Evolutionary conservation across 1,139 yeast genomes (phyloP).

Genomic region (Geotrichum reessii): DNA sequence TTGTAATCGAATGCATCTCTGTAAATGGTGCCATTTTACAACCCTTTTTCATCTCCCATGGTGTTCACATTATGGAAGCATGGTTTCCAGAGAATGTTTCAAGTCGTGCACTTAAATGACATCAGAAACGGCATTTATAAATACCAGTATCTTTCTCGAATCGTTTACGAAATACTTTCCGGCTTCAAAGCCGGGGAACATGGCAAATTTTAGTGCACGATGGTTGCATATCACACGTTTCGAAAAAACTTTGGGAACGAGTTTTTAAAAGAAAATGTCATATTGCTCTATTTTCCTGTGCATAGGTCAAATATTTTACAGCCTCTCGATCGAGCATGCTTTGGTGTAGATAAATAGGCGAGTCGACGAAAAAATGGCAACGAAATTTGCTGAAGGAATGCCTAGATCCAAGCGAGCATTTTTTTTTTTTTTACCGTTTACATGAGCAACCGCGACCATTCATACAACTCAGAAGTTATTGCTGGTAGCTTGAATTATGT

Average conservation of each 20-base stretch:
- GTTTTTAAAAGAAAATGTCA: conserved; percentile 36
- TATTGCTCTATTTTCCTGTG: conserved; percentile 42
- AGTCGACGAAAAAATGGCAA: too few relatives aligned
- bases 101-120: conserved; percentile 42
- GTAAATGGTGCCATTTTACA: not conserved
- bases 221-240: too few relatives aligned
- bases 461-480: too few relatives aligned
- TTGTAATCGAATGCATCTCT: not conserved
- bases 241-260: conserved; percentile 44
- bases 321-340: not conserved
- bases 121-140: conserved; percentile 48
- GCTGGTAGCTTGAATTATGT: too few relatives aligned
- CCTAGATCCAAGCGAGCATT: too few relatives aligned
- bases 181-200: conserved; percentile 48
- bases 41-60: conserved; percentile 1
- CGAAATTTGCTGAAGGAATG: too few relatives aligned
- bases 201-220: conserved; percentile 49
- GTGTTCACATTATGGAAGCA: conserved; percentile 3
- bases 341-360: too few relatives aligned
- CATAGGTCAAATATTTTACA: not conserved
- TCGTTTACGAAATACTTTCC: conserved; percentile 55
- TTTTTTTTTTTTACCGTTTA: too few relatives aligned
- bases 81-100: conserved; percentile 32
- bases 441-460: too few relatives aligned
- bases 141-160: conserved; percentile 45